Evolutionary conservation across 2,329 filamentous ascomycete genomes (phyloP).

Genomic region (Aspergillus novofumigatus): DNA sequence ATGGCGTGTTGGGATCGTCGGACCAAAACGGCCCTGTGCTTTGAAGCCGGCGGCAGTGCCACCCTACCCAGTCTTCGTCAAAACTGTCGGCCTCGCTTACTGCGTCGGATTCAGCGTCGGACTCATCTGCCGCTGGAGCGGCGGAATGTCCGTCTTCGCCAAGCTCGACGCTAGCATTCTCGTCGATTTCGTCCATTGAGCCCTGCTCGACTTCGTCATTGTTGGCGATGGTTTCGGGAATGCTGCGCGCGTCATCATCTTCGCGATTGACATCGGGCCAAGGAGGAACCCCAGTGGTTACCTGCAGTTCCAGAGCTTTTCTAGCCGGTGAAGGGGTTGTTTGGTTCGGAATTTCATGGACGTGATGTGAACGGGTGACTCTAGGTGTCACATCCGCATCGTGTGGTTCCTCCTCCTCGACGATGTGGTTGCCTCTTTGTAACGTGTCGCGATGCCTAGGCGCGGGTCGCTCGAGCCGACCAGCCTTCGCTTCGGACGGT

Average conservation of each 20-base stretch:
- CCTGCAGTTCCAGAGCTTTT: neutral
- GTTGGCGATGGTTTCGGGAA: conserved; percentile 2
- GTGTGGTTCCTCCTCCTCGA: neutral
- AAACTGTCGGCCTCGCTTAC: conserved; percentile 5
- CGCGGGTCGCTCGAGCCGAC: neutral
- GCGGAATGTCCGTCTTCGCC: conserved; percentile 24
- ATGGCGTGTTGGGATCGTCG: conserved; percentile 34
- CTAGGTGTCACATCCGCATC: neutral
- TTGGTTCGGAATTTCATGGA: neutral
- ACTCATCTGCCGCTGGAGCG: neutral
- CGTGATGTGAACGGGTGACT: neutral
- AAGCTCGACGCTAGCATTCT: conserved; percentile 37
- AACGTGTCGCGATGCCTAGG: neutral
- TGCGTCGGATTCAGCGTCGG: conserved; percentile 1
- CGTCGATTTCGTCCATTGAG: conserved; percentile 21
- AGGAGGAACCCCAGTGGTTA: neutral
- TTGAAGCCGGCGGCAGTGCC: conserved; percentile 22
- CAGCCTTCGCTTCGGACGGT: neutral
- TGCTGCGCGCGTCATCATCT: neutral
- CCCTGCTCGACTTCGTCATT: conserved; percentile 9
- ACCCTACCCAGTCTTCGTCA: conserved; percentile 30
- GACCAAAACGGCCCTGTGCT: conserved; percentile 24
- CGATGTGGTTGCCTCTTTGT: neutral
- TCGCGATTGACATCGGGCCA: neutral
- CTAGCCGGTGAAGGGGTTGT: neutral